phyloP scores from a whole-genome alignment of 83 land plant genomes.

The Picea abies region DNA sequence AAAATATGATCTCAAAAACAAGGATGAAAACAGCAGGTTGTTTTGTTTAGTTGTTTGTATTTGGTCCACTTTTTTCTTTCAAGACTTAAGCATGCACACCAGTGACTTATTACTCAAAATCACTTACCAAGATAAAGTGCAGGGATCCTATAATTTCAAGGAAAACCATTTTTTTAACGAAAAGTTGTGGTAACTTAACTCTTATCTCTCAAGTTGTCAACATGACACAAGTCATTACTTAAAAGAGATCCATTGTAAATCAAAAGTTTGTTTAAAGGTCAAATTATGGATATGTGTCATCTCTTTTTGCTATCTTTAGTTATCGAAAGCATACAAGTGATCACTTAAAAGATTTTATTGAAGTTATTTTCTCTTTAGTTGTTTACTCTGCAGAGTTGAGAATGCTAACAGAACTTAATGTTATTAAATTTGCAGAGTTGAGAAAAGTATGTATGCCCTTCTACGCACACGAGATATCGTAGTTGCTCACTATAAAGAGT shows the following conservation, averaged over 20 bases:
- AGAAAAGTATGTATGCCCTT: constrained; percentile 92
- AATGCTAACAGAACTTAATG: neutral
- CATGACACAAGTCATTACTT: no score
- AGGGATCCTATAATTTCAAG: no score
- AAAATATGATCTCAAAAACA: neutral
- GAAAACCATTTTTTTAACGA: no score
- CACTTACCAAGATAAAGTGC: neutral
- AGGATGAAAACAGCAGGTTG: neutral
- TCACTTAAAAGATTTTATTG: no score
- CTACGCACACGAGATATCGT: constrained; percentile 96
- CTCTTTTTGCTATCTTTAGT: no score
- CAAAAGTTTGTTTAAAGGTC: no score
- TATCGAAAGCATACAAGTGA: no score
- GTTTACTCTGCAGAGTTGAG: no score
- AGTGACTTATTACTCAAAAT: neutral
- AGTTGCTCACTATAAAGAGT: constrained; percentile 90
- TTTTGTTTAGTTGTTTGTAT: constrained; percentile 6
- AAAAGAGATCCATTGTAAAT: no score
- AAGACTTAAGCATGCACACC: neutral
- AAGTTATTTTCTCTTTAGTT: no score
- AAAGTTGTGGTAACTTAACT: neutral
- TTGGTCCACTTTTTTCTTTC: neutral
- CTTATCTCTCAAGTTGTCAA: no score
- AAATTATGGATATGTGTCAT: no score
- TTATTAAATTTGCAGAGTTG: constrained; percentile 62